These are phyloP conservation scores for Debaryomyces maramus DNA, from an alignment of 805 yeast genomes.

Conservation along the genomic window DNA sequence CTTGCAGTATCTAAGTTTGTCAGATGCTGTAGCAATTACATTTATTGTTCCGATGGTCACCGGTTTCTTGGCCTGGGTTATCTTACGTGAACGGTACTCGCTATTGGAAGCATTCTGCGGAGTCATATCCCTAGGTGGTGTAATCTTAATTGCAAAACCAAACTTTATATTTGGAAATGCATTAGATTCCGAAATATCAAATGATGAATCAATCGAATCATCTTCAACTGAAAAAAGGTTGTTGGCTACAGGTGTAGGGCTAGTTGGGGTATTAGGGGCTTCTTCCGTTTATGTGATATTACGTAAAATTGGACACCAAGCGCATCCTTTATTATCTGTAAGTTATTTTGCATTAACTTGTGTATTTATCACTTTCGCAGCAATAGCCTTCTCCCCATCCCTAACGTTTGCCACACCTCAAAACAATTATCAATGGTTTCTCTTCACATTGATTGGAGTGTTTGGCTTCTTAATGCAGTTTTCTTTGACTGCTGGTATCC, in stretches of 20 bases:
- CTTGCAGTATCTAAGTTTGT: slow-evolving; percentile 66
- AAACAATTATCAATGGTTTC: slow-evolving; percentile 62
- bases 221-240: slow-evolving; percentile 54
- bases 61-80: slow-evolving; percentile 66
- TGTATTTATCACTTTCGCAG: slow-evolving; percentile 51
- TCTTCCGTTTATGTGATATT: slow-evolving; percentile 68
- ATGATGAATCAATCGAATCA: slow-evolving; percentile 47
- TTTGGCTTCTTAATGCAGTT: slow-evolving; percentile 85
- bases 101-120: slow-evolving; percentile 69
- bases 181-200: slow-evolving; percentile 29
- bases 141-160: slow-evolving; percentile 79
- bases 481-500: slow-evolving; percentile 77
- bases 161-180: slow-evolving; percentile 58
- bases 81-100: slow-evolving; percentile 67
- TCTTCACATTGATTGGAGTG: slow-evolving; percentile 62
- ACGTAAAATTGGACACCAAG: slow-evolving; percentile 71
- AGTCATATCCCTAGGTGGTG: slow-evolving; percentile 68
- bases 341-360: slow-evolving; percentile 70
- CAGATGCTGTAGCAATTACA: slow-evolving; percentile 80
- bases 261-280: slow-evolving; percentile 70
- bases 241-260: slow-evolving; percentile 62
- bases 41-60: slow-evolving; percentile 78
- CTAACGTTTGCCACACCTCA: slow-evolving; percentile 61
- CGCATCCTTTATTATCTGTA: slow-evolving; percentile 80
- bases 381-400: slow-evolving; percentile 57